phyloP scores from a whole-genome alignment of 2,329 filamentous ascomycete species.

The Talaromyces sp. region DNA sequence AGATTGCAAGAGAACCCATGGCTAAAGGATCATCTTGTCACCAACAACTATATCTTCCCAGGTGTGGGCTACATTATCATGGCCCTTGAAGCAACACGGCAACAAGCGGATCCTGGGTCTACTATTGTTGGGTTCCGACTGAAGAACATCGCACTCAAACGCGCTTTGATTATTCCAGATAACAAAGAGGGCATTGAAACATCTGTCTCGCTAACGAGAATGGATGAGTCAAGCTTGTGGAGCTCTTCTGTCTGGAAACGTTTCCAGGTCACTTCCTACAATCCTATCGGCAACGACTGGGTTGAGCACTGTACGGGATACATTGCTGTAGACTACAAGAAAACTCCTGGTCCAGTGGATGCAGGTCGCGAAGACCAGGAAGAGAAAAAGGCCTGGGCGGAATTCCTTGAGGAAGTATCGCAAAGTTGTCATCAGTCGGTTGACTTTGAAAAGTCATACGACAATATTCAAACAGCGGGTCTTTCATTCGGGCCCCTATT shows the following conservation, averaged over 20 bases:
- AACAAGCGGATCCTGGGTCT: slow-evolving; percentile 14
- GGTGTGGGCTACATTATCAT: slow-evolving; percentile 24
- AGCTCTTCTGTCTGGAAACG: slow-evolving; percentile 19
- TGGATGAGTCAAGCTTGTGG: slow-evolving; percentile 17
- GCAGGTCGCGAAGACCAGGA: slow-evolving; percentile 17
- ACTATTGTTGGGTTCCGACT: slow-evolving; percentile 15
- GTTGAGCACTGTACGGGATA: slow-evolving; percentile 30
- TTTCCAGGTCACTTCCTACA: slow-evolving; percentile 28
- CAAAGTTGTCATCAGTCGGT: slow-evolving; percentile 18
- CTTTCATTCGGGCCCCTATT: slow-evolving; percentile 27
- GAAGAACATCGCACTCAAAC: slow-evolving; percentile 21
- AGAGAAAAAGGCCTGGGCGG: slow-evolving; percentile 13
- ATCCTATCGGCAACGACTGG: slow-evolving; percentile 24
- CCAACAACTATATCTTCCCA: slow-evolving; percentile 17
- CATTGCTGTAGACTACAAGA: slow-evolving; percentile 20
- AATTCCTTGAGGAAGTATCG: slow-evolving; percentile 10
- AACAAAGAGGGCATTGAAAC: slow-evolving; percentile 26
- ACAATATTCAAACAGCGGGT: slow-evolving; percentile 21
- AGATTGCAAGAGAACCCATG: slow-evolving; percentile 25
- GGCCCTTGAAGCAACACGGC: slow-evolving; percentile 24
- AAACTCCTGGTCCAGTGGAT: slow-evolving; percentile 14
- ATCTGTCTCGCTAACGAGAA: slow-evolving; percentile 18
- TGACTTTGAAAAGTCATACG: slow-evolving; percentile 19
- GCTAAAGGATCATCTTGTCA: slow-evolving; percentile 22
- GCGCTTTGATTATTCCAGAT: slow-evolving; percentile 25